Evolutionary conservation across 768 basidiomycete species (phyloP).

Genomic region (Tephrocybe rancida): DNA sequence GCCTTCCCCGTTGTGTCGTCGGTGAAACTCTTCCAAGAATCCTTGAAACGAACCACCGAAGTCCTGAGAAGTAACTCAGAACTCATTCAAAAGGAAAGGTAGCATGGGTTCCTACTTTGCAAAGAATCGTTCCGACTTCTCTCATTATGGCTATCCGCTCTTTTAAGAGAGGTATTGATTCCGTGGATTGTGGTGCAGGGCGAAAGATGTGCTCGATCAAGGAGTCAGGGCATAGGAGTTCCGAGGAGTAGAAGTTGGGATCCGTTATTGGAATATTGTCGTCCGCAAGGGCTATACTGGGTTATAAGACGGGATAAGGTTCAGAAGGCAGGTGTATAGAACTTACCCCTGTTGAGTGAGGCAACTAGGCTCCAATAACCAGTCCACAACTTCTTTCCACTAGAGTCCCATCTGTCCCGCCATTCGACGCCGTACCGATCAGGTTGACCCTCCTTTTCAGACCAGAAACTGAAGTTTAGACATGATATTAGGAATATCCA

Average conservation of each 20-base stretch:
- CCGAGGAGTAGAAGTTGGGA: conserved; percentile 78
- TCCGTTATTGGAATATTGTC: conserved; percentile 77
- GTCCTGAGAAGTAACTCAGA: conserved; percentile 36
- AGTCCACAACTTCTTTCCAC: conserved; percentile 58
- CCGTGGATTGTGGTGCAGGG: conserved; percentile 53
- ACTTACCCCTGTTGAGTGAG: conserved; percentile 74
- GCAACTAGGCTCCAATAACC: conserved; percentile 91
- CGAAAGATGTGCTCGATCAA: conserved; percentile 73
- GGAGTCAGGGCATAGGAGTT: conserved; percentile 67
- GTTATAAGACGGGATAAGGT: conserved; percentile 1
- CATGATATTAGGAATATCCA: conserved; percentile 91
- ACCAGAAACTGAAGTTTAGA: conserved; percentile 92
- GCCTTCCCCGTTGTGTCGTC: conserved; percentile 51
- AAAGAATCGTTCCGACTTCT: conserved; percentile 73
- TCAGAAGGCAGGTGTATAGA: conserved; percentile 1
- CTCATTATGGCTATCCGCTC: conserved; percentile 80
- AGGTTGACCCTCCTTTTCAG: conserved; percentile 56
- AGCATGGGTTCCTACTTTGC: conserved; percentile 50
- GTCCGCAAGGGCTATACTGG: conserved; percentile 64
- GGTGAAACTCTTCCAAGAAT: conserved; percentile 65
- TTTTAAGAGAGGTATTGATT: conserved; percentile 67
- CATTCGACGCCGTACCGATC: conserved; percentile 81
- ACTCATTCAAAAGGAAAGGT: background rate
- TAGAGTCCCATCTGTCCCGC: conserved; percentile 66
- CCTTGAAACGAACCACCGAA: conserved; percentile 73